phyloP scores from a whole-genome alignment of 441 rosid genomes.

The Rhodomyrtus psidioides region DNA sequence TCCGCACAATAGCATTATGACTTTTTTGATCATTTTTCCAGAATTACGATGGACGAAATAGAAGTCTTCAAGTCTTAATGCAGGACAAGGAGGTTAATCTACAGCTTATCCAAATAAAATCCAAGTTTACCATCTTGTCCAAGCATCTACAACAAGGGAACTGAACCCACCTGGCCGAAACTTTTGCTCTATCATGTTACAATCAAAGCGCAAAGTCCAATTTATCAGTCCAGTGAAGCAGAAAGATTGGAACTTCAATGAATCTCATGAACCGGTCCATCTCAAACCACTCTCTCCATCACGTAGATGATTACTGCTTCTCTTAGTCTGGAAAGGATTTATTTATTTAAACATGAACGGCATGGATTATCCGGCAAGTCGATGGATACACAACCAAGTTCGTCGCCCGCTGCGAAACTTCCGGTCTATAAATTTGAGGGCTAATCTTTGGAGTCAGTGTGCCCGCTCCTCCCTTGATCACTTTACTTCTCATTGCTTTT shows the following conservation, averaged over 20 bases:
- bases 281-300: not conserved
- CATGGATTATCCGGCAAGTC: not conserved
- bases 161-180: not conserved
- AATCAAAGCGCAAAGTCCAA: not conserved
- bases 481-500: not conserved
- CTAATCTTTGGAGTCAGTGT: not conserved
- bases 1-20: too few relatives aligned
- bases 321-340: not conserved
- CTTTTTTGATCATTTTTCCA: too few relatives aligned
- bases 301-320: not conserved
- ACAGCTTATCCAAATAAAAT: not conserved
- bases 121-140: not conserved
- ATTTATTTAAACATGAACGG: not conserved
- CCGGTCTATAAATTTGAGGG: not conserved
- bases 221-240: not conserved
- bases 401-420: not conserved
- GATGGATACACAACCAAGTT: not conserved
- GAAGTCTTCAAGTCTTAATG: not conserved
- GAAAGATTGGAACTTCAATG: not conserved
- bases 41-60: not conserved
- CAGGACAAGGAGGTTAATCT: not conserved
- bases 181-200: not conserved
- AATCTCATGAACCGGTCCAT: not conserved
- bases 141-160: not conserved
- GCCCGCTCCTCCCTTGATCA: not conserved